phyloP scores from a whole-genome alignment of 2,329 filamentous ascomycete genomes.

The Colletotrichum eleusines region DNA sequence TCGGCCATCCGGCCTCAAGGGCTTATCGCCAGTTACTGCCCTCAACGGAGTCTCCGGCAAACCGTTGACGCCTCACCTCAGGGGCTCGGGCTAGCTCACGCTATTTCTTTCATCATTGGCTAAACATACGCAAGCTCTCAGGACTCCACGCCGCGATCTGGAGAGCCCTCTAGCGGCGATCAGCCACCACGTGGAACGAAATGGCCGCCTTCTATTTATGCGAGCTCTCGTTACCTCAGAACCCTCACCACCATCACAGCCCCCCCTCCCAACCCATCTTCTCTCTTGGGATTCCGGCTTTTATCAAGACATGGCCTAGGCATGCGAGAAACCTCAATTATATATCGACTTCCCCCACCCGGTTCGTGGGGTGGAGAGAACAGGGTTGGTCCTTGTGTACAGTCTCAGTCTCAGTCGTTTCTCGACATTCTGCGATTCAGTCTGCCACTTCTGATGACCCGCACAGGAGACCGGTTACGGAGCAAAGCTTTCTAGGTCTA shows the following conservation, averaged over 20 bases:
- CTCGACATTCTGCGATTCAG: not conserved
- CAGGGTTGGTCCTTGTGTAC: no score
- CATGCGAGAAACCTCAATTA: not conserved
- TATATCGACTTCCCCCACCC: not conserved
- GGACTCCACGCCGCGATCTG: slow-evolving; percentile 28
- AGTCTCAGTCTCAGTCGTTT: not conserved
- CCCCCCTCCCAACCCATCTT: no score
- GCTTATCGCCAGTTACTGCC: not conserved
- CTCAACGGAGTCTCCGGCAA: not conserved
- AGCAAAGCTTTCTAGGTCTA: not conserved
- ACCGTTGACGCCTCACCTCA: slow-evolving; percentile 21
- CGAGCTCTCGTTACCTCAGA: not conserved
- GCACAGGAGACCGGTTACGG: not conserved
- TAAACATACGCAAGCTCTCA: slow-evolving; percentile 13
- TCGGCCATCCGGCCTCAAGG: not conserved
- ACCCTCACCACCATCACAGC: slow-evolving; percentile 11
- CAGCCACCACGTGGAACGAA: slow-evolving; percentile 38
- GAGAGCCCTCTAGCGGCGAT: slow-evolving; percentile 30
- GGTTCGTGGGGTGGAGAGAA: not conserved
- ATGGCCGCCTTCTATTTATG: not conserved
- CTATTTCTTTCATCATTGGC: not conserved
- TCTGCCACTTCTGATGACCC: no score
- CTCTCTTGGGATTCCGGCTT: slow-evolving; percentile 7
- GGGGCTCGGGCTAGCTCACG: not conserved
- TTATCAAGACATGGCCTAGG: slow-evolving; percentile 4